phyloP scores from a whole-genome alignment of 2,329 filamentous ascomycete species.

The Byssoonygena ceratinophila region DNA sequence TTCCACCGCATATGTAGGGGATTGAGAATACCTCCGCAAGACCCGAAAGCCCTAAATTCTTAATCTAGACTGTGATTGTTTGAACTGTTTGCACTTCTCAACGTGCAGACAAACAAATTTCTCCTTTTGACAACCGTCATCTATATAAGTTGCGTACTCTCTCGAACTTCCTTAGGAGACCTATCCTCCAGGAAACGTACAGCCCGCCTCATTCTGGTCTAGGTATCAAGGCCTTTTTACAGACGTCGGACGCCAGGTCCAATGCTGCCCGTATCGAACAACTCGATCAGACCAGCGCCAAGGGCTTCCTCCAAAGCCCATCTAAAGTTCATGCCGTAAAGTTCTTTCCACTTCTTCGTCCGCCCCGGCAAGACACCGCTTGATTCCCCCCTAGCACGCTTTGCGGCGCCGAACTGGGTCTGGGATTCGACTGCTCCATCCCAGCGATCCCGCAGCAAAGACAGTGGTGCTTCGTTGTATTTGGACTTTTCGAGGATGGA shows the following conservation, averaged over 20 bases:
- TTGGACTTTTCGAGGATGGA: conserved; percentile 43
- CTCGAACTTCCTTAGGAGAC: no score
- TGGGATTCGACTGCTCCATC: conserved; percentile 48
- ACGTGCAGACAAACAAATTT: no score
- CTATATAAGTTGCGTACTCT: no score
- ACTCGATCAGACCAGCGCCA: conserved; percentile 50
- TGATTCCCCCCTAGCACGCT: conserved; percentile 47
- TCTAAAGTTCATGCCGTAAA: conserved; percentile 50
- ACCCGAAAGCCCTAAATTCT: no score
- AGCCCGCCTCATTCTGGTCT: no score
- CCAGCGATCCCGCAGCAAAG: conserved; percentile 50
- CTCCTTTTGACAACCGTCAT: no score
- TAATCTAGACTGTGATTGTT: no score
- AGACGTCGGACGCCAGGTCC: conserved; percentile 43
- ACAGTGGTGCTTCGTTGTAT: conserved; percentile 45
- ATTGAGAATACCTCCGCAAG: no score
- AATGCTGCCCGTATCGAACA: conserved; percentile 54
- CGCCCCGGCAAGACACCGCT: conserved; percentile 45
- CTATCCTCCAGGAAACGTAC: no score
- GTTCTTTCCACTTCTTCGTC: conserved; percentile 54
- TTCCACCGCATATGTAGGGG: no score
- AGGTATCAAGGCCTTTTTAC: no score
- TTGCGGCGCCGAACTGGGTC: conserved; percentile 38
- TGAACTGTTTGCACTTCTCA: no score
- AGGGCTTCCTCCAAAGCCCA: conserved; percentile 53